Evolutionary conservation across 2,329 filamentous ascomycete genomes (phyloP), one percentile per base, ranked within the genome.

Genomic region (Pyrenophora seminiperda): DNA sequence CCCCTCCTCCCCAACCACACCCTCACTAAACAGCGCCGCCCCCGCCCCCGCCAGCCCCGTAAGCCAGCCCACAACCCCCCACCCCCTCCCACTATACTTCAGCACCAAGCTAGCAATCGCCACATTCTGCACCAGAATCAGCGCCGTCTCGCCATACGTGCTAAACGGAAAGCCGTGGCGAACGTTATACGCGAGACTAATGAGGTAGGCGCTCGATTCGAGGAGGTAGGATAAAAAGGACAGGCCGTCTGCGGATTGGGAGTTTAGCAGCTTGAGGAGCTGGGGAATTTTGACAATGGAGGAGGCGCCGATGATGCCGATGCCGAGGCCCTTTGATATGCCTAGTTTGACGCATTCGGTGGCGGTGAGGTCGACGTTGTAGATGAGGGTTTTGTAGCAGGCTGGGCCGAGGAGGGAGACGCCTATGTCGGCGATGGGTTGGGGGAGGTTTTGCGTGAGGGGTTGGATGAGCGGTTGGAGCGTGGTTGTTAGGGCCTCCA

Each of bases 241-340:
- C 54, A 99, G 83, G 63, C 94, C 94, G 36, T 85, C 83, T 20
- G 91, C 86, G 41, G 91, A 96, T 66, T 86, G 83, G 39, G 90
- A 91, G 68, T 81, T 81, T 67, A 94, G 76, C 42, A 99, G 86
- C 80, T 99, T 99, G 73, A 97, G 75, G 71, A 99, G 93, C 79
- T 99, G 94, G 0, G 94, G 94, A 19, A 99, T 86, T 79, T 99
- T 99, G 79, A 99, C 92, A 65, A 97, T 85, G 46, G 90, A 87
- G 20, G 89, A 92, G 44, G 91, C 91, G 61, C 83, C 88, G 70
- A 99, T 91, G 76, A 99, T 99, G 72, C 87, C 94, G 63, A 97
- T 87, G 49, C 94, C 93, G 13, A 99, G 86, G 3, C 83, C 91
- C 78, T 99, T 99, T 68, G 90, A 95, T 69, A 97, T 83, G 62